Evolutionary conservation across 768 basidiomycete species (phyloP).

Genomic region (Tulasnella calospora): DNA sequence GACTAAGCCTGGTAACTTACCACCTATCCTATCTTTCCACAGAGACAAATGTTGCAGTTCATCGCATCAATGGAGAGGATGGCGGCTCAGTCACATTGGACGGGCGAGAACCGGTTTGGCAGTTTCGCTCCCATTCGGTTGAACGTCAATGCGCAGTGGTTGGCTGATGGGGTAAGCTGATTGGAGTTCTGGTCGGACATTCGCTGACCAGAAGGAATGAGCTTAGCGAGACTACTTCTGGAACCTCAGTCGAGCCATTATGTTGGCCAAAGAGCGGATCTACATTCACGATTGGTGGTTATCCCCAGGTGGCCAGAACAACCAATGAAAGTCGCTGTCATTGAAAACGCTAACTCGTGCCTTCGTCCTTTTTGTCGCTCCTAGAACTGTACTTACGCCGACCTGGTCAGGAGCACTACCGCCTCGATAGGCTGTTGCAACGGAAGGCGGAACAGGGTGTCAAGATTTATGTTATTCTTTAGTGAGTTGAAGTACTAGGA

Average conservation of each 20-base stretch:
- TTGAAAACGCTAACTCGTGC: conserved; percentile 11
- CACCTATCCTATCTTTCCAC: background rate
- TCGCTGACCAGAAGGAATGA: background rate
- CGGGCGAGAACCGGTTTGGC: conserved; percentile 77
- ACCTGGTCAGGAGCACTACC: conserved; percentile 76
- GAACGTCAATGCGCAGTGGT: conserved; percentile 95
- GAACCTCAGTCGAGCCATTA: conserved; percentile 88
- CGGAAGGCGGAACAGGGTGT: conserved; percentile 93
- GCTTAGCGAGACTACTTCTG: conserved; percentile 92
- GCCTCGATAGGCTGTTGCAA: conserved; percentile 79
- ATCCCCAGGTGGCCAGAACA: conserved; percentile 58
- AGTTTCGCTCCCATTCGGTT: conserved; percentile 89
- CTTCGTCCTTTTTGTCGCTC: background rate
- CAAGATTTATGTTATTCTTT: conserved; percentile 91
- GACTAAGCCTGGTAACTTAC: background rate
- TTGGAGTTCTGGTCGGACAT: background rate
- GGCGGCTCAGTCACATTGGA: conserved; percentile 70
- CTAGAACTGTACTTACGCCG: conserved; percentile 81
- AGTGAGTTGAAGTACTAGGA: conserved; percentile 48
- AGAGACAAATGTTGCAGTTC: conserved; percentile 97
- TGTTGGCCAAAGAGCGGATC: conserved; percentile 79
- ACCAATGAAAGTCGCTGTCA: background rate
- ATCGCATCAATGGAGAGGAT: conserved; percentile 85
- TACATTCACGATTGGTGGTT: conserved; percentile 99
- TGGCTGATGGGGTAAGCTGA: conserved; percentile 82